Evolutionary conservation across 1,284 basidiomycete species (phyloP), one percentile per base, ranked within the genome.

Genomic region (Cutaneotrichosporon mucoides): DNA sequence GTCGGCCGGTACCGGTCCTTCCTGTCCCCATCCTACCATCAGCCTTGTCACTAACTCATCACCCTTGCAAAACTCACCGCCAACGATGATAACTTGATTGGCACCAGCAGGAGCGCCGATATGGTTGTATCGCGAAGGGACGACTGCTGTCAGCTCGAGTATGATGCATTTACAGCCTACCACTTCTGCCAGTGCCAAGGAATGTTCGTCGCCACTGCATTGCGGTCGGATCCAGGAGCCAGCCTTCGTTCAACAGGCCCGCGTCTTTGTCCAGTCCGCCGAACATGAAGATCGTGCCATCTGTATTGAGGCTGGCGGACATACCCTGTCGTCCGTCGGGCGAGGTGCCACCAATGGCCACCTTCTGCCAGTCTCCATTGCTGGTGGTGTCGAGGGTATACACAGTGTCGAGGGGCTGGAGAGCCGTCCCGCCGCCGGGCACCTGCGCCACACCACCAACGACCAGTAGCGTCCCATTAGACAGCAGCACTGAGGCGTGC

Each of bases 221-320:
- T 79, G 5, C 79, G 73, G 78, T 84, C 82, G 50, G 84, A 83
- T 91, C 85, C 47, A 92, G 79, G 47, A 88, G 79, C 87, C 88
- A 92, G 3, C 87, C 87, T 71, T 92, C 90, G 48, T 77, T 80
- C 57, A 83, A 84, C 11, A 82, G 84, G 1, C 70, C 79, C 65
- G 84, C 82, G 55, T 87, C 78, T 35, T 66, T 71, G 71, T 88
- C 85, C n/a, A 84, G 82, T 9, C 90, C 90, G 16, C 90, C 90
- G 41, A 90, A 88, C 10, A 92, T 84, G 55, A 91, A 76, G 35
- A 90, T 78, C 34, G 81, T 83, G 48, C 81, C 81, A 40, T 82
- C 76, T 0, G 56, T 46, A 15, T 86, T 79, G 11, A 84, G 71
- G 0, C 82, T 81, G 2, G 85, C 80, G 0, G 85, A 86, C 59